Percentiles rank a stretch among this genome's conserved stretches.
Conservation (phyloP, 305 asterid species). For the Solanum hybrid region DNA sequence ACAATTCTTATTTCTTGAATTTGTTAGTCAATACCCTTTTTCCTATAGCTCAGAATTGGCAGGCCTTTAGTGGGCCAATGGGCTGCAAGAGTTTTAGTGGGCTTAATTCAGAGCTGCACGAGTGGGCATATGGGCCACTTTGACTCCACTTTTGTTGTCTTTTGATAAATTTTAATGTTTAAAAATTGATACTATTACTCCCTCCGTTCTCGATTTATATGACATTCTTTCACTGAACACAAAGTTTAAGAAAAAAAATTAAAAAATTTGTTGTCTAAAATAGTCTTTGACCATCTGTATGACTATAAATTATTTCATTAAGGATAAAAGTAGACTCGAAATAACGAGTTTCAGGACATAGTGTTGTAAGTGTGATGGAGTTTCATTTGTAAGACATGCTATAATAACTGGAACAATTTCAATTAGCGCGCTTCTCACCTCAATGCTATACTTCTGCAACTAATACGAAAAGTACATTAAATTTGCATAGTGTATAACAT, state of each 20-base stretch:
- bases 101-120: not conserved
- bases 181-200: not conserved
- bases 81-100: not conserved
- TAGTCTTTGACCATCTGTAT: not conserved
- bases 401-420: not conserved
- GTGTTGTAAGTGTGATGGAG: not conserved
- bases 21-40: not conserved
- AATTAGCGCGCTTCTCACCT: not conserved
- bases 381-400: not conserved
- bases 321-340: not conserved
- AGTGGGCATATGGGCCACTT: not conserved
- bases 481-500: not conserved
- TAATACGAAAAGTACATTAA: not conserved
- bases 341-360: not conserved
- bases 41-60: not conserved
- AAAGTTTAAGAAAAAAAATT: not conserved
- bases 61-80: not conserved
- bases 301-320: too few relatives aligned
- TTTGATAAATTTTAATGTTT: not conserved
- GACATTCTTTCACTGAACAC: not conserved
- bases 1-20: not conserved
- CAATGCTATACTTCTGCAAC: not conserved
- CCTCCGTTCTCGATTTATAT: not conserved
- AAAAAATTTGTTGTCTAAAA: rapidly evolving
- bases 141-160: not conserved